Conservation (phyloP, 345 rosid species). For the Pistacia atlantica region DNA sequence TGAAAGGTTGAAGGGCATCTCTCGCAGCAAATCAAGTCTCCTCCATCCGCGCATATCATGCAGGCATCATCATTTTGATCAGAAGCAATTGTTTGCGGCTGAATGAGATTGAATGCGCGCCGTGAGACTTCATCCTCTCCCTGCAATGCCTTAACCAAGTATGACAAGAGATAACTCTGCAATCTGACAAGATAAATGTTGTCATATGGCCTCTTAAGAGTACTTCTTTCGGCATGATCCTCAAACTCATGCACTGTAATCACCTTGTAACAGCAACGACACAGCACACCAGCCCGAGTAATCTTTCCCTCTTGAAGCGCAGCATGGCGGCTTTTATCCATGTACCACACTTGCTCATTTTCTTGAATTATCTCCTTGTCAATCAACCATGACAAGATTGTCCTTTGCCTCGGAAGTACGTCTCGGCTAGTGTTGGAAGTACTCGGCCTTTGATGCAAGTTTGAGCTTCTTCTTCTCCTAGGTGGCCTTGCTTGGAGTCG, state of each 20-base stretch:
- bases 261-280: constrained; percentile 19
- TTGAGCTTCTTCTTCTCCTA: neutral
- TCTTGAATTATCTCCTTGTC: neutral
- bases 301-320: constrained; percentile 1
- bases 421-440: neutral
- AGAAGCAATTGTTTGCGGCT: neutral
- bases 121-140: neutral
- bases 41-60: constrained; percentile 36
- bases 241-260: constrained; percentile 25
- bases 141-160: neutral
- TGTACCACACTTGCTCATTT: neutral
- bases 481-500: neutral
- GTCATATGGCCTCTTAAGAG: neutral
- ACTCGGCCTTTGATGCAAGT: neutral
- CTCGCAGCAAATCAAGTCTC: constrained; percentile 35
- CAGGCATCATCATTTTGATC: constrained; percentile 32
- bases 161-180: constrained; percentile 1
- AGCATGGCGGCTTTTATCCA: neutral
- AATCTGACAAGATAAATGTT: neutral
- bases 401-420: neutral
- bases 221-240: constrained; percentile 8
- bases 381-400: constrained; percentile 30
- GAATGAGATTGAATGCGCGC: neutral
- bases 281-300: constrained; percentile 18
- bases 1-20: constrained; percentile 35